These are phyloP conservation scores for Fusarium torreyae DNA, from an alignment of 2,329 filamentous ascomycete genomes.

Conservation along the genomic window DNA sequence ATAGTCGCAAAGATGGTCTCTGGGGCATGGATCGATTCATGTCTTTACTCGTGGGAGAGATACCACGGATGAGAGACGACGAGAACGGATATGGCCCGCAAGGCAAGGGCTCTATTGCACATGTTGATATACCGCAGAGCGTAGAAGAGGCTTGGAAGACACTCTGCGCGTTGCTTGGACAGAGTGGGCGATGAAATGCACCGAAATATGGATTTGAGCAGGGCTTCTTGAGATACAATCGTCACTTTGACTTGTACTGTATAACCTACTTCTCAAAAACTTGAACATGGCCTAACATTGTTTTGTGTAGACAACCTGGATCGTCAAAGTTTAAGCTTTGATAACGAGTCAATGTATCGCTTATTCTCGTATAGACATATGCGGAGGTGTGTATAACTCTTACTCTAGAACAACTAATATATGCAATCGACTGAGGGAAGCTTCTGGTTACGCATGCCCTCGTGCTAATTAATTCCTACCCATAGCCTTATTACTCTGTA, in stretches of 20 bases:
- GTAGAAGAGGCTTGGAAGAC: constrained; percentile 33
- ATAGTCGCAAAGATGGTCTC: neutral
- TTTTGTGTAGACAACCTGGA: too few species aligned
- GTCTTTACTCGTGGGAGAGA: constrained; percentile 42
- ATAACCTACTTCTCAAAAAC: too few species aligned
- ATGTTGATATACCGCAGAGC: constrained; percentile 30
- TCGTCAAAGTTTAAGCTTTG: too few species aligned
- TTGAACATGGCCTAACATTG: too few species aligned
- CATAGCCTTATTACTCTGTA: too few species aligned
- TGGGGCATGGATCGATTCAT: constrained; percentile 42
- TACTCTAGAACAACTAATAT: too few species aligned
- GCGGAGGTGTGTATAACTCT: too few species aligned
- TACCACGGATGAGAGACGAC: constrained; percentile 44
- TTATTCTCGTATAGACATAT: too few species aligned
- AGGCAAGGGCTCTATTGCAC: constrained; percentile 40
- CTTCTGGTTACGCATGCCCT: too few species aligned
- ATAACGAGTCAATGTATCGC: too few species aligned
- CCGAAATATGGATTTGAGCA: neutral
- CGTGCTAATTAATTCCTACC: too few species aligned
- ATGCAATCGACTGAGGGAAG: too few species aligned
- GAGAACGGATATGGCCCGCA: constrained; percentile 40
- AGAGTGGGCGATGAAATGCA: constrained; percentile 12
- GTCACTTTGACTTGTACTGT: neutral
- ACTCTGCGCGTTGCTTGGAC: constrained; percentile 15
- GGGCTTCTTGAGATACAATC: neutral